Evolutionary conservation across 1,284 basidiomycete genomes (phyloP), one percentile per base, ranked within the genome.

Genomic region (Ustilago xerochloae): DNA sequence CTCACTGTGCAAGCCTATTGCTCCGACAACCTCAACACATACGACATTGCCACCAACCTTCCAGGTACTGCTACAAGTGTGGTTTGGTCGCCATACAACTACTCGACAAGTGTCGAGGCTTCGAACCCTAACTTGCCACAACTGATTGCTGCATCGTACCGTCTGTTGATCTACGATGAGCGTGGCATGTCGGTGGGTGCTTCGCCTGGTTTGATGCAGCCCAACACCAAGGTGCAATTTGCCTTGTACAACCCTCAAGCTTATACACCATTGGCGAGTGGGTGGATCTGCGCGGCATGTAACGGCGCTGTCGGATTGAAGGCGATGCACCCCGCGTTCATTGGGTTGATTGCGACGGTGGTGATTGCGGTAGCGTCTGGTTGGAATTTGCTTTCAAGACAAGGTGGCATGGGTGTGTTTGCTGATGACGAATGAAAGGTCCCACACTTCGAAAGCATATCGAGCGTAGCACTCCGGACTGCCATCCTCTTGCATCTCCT

Each of bases 221-320:
- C 81, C 20, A 84, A 83, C 64, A 77, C 72, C 43, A 69, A 66
- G 61, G 78, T 82, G 2, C 51, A 80, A 24, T 84, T 84, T 61
- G 78, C 82, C 1, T 65, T 84, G 38, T 84, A 84, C 63, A 81
- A 78, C 29, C 82, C 82, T n/a, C 63, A 80, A 47, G 61, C 72
- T 7, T 84, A 84, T 59, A 84, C 82, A 36, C 77, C 80, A 18
- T 51, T 84, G 18, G 65, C 79, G 10, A 67, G 76, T 71, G 77
- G 77, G 9, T 79, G 77, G 77, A 59, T 72, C 50, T 79, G 77
- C 45, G 70, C 69, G 2, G 70, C 74, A 16, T 79, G 77, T 62
- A 79, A 51, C 39, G 75, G 67, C 12, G 77, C 70, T 15, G 56
- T 41, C 3, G 64, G 71, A 15, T 32, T 79, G 20, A 67, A 62